Percentiles rank a stretch among this genome's conserved stretches.
Conservation (phyloP, 2,329 filamentous ascomycete genomes). For the Hymenoscyphus repandus region DNA sequence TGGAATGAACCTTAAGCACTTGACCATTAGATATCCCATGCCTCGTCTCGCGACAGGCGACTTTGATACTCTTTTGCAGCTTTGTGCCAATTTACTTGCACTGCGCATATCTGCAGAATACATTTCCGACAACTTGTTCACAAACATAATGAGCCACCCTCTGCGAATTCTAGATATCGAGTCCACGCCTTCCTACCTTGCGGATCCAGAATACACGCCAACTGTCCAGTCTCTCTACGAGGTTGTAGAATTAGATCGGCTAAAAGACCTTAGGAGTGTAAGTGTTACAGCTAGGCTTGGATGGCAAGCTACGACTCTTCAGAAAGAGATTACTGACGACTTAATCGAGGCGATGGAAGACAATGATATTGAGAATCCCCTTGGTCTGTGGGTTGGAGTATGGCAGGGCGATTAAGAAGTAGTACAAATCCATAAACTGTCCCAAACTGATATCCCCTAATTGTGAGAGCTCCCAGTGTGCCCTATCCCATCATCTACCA, state of each 20-base stretch:
- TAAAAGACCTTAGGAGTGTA: constrained; percentile 29
- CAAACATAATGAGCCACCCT: constrained; percentile 17
- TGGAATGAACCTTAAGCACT: constrained; percentile 24
- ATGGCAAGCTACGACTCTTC: constrained; percentile 17
- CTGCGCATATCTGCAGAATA: constrained; percentile 31
- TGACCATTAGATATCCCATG: constrained; percentile 33
- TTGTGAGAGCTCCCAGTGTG: neutral
- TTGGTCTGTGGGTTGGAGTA: neutral
- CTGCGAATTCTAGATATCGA: constrained; percentile 30
- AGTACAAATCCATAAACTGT: neutral
- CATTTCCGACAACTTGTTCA: constrained; percentile 25
- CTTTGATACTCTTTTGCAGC: constrained; percentile 21
- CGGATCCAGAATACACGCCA: constrained; percentile 21
- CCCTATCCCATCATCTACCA: neutral
- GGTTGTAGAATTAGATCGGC: constrained; percentile 23
- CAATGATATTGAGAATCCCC: constrained; percentile 2
- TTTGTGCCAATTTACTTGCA: constrained; percentile 24
- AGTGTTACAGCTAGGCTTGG: constrained; percentile 28
- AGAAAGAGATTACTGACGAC: neutral
- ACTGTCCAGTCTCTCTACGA: constrained; percentile 22
- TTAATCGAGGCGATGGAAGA: constrained; percentile 5
- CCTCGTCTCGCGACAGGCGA: constrained; percentile 19
- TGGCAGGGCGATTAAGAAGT: constrained; percentile 5
- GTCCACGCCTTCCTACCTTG: constrained; percentile 24
- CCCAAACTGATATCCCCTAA: neutral